Conservation (phyloP, 768 basidiomycete species). For the Tulasnella sp. region DNA sequence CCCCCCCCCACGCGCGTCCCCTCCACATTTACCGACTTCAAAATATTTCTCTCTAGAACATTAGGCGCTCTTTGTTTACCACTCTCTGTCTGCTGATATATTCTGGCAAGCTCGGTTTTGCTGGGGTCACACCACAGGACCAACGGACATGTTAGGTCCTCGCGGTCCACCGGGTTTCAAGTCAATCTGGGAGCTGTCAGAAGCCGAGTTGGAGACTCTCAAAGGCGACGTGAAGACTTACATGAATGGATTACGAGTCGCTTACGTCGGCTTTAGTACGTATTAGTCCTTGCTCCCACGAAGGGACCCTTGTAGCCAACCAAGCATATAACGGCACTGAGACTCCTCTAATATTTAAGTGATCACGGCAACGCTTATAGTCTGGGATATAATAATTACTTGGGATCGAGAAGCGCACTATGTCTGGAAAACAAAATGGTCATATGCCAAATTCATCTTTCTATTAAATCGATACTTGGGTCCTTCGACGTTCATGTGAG, state of each 20-base stretch:
- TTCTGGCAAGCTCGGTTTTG: no score
- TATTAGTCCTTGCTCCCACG: no score
- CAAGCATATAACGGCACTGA: neutral
- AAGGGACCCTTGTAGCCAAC: no score
- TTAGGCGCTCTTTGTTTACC: no score
- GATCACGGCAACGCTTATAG: neutral
- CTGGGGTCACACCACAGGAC: no score
- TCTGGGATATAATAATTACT: constrained; percentile 14
- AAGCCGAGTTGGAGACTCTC: neutral
- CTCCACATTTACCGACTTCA: no score
- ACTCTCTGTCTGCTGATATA: no score
- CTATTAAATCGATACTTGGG: neutral
- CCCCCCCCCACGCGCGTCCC: no score
- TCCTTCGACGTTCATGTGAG: neutral
- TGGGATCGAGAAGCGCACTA: constrained; percentile 19
- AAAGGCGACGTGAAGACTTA: neutral
- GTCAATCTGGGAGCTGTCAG: neutral
- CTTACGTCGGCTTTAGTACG: neutral
- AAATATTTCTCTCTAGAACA: no score
- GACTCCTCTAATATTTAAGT: neutral
- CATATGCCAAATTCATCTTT: neutral
- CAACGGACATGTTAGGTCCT: no score
- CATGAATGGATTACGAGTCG: neutral
- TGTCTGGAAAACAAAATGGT: constrained; percentile 17
- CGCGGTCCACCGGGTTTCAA: neutral